phyloP scores from a whole-genome alignment of 148 eudicot genomes.

The Drosera capensis region DNA sequence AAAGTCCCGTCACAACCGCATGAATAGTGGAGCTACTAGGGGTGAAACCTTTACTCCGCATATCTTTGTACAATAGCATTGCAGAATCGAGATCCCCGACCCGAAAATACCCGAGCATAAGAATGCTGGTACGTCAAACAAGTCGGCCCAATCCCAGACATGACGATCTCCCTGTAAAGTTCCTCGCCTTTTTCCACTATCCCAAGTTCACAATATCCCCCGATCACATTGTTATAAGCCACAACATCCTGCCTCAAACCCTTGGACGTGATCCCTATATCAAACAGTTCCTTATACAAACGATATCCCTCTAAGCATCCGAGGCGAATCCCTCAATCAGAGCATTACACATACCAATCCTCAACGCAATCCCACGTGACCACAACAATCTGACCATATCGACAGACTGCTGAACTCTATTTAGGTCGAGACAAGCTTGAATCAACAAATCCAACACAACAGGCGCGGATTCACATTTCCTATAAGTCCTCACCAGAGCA shows the following conservation, averaged over 20 bases:
- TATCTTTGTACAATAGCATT: slow-evolving; percentile 34
- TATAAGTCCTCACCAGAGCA: slow-evolving; percentile 26
- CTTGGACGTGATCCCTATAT: slow-evolving; percentile 26
- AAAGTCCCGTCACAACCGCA: slow-evolving; percentile 30
- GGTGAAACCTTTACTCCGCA: slow-evolving; percentile 41
- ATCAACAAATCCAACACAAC: slow-evolving; percentile 67
- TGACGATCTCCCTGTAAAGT: slow-evolving; percentile 41
- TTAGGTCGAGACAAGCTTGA: slow-evolving; percentile 27
- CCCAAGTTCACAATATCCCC: slow-evolving; percentile 54
- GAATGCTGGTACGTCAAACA: slow-evolving; percentile 59
- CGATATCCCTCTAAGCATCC: slow-evolving; percentile 49
- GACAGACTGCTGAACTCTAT: slow-evolving; percentile 25
- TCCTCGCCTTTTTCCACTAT: slow-evolving; percentile 45
- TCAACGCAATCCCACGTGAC: slow-evolving; percentile 13
- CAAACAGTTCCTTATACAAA: slow-evolving; percentile 33
- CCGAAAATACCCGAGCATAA: slow-evolving; percentile 55
- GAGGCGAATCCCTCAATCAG: slow-evolving; percentile 22
- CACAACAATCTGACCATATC: slow-evolving; percentile 29
- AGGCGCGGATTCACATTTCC: slow-evolving; percentile 59
- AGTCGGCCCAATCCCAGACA: slow-evolving; percentile 33
- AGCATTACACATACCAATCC: slow-evolving; percentile 27
- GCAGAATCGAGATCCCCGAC: slow-evolving; percentile 48
- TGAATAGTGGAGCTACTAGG: slow-evolving; percentile 35
- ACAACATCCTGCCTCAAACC: slow-evolving; percentile 32
- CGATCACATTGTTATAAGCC: slow-evolving; percentile 59